Base-by-base conservation (phyloP, 768 basidiomycete species). In the Agrocybe praecox region DNA sequence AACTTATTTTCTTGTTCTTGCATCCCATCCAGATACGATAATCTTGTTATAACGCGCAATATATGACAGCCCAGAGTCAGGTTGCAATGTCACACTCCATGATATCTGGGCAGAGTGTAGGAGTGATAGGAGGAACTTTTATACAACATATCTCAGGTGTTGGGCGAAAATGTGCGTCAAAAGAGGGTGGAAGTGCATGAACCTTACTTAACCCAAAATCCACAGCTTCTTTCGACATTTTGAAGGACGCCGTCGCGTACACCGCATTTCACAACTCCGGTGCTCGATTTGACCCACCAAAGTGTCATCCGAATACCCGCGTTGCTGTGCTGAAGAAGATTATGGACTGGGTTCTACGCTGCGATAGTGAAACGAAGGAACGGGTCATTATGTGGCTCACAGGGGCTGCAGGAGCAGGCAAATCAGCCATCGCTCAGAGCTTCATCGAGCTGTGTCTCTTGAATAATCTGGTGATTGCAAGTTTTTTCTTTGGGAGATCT, bases 341-440 rank as follows among this genome's bases (percentile, higher is more conserved):
- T 5, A 7, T 40, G 46, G 47, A 32, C 11, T 55, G 54, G 54
- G n/a, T 15, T 14, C 17, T 17, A 5, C 12, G 21, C 8, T 12
- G 21, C 17, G 44, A 46, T 15, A 9, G 33, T 4, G 19, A 52
- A 1, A 42, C 18, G 19, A 19, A 21, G 17, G 36, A 52, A 2
- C 14, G 9, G 2, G 17, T 22, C 17, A 55, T 55, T 7, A 23
- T 55, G 46, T 55, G 54, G 54, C 18, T 48, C 14, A 29, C 24
- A 7, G 54, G 54, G 7, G 33, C 46, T 9, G 54, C 54, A 2
- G 54, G 54, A 6, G 54, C 46, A 40, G 54, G 54, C 4, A 55
- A 55, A 34, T 48, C 54, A 0, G 54, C 54, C 11, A 46, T 55
- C 11, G 54, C 54, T 2, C 46, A 49, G 32, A 46, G 42, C 23